Percentiles rank a stretch among this genome's conserved stretches.
Conservation (phyloP, 768 basidiomycete species). For the Agrocybe pediades region DNA sequence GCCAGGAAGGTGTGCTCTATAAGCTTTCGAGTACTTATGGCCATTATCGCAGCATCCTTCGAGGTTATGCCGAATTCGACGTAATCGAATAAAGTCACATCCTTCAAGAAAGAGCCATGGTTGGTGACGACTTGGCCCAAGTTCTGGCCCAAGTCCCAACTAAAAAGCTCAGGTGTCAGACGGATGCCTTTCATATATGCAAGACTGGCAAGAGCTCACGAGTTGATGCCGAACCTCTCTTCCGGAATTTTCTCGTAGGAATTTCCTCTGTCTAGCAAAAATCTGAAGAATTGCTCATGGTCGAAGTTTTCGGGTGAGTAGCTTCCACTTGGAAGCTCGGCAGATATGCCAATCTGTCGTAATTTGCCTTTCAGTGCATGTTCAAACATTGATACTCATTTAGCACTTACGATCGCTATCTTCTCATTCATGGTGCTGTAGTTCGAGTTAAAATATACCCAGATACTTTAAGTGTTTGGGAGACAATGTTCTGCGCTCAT, state of each 20-base stretch:
- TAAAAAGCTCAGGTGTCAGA: neutral
- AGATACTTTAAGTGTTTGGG: too few relatives aligned
- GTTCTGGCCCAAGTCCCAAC: neutral
- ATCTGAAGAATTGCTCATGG: neutral
- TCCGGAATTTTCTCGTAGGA: too few relatives aligned
- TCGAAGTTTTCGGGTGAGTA: slow-evolving; percentile 1
- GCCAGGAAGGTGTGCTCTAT: slow-evolving; percentile 32
- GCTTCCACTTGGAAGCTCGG: slow-evolving; percentile 2
- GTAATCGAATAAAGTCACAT: slow-evolving; percentile 29
- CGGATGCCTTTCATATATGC: neutral
- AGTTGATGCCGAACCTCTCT: neutral
- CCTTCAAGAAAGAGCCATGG: slow-evolving; percentile 29
- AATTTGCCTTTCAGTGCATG: too few relatives aligned
- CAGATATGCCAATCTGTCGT: slow-evolving; percentile 1
- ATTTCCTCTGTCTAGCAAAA: neutral
- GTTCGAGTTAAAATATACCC: too few relatives aligned
- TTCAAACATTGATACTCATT: too few relatives aligned
- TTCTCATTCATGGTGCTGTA: too few relatives aligned
- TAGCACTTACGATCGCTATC: too few relatives aligned
- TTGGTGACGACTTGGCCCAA: neutral
- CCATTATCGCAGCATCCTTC: slow-evolving; percentile 31
- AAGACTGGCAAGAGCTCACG: neutral
- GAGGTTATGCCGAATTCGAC: slow-evolving; percentile 35
- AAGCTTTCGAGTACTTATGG: slow-evolving; percentile 29
- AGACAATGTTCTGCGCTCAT: too few relatives aligned